These are phyloP conservation scores for Litsea cubeba DNA, from an alignment of 164 flowering plant genomes.

Conservation along the genomic window DNA sequence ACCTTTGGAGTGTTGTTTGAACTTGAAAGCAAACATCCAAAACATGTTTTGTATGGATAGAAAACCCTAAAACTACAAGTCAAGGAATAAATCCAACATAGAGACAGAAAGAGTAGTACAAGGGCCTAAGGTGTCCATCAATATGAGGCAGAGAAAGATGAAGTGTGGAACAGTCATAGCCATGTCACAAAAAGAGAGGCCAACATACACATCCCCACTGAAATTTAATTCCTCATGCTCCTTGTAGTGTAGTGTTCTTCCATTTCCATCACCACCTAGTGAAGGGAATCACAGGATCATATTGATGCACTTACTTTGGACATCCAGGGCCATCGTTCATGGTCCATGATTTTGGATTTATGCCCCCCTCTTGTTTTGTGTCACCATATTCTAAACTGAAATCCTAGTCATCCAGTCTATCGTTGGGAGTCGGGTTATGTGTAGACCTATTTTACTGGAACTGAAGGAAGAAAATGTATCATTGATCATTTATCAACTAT, in stretches of 20 bases:
- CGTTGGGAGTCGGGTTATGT: too few species aligned
- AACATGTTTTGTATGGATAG: neutral
- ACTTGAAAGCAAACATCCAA: neutral
- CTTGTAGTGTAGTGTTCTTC: neutral
- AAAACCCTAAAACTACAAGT: neutral
- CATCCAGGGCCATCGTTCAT: neutral
- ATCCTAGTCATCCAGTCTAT: too few species aligned
- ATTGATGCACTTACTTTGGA: neutral
- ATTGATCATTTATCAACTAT: too few species aligned
- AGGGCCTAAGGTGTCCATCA: neutral
- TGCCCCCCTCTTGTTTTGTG: too few species aligned
- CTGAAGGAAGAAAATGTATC: too few species aligned
- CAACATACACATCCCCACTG: slow-evolving; percentile 5
- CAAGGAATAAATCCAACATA: neutral
- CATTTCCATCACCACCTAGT: neutral
- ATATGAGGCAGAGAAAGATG: neutral
- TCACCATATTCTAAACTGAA: too few species aligned
- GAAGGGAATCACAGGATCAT: neutral
- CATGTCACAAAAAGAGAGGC: slow-evolving; percentile 12
- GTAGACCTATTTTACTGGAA: too few species aligned
- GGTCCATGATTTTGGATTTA: too few species aligned
- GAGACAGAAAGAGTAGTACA: neutral
- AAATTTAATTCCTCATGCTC: neutral
- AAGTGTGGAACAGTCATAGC: slow-evolving; percentile 12
- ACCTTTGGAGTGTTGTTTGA: neutral